A percentile compares a stretch with the other conserved stretches of the same genome.
Evolutionary conservation across 257 asterid species (phyloP).

Genomic region (Solanum stenotomum): DNA sequence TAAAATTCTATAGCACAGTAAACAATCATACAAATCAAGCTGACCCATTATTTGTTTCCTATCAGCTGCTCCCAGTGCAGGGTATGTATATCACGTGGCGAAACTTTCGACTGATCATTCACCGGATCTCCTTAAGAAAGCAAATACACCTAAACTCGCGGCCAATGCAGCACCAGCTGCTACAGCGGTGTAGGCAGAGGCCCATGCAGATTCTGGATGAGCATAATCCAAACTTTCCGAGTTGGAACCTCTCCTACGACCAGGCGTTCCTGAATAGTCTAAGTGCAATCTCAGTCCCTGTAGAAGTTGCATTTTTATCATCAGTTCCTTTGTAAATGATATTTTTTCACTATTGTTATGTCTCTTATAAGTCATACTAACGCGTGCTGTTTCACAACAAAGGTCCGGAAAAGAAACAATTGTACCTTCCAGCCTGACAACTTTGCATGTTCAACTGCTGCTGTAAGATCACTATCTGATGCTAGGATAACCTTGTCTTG

Average conservation of each 20-base stretch:
- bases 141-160: conserved; percentile 67
- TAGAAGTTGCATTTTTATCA: neutral
- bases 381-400: neutral
- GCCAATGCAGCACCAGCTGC: conserved; percentile 91
- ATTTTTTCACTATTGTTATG: neutral
- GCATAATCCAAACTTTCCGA: conserved; percentile 35
- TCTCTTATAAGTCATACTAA: neutral
- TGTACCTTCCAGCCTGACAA: conserved; percentile 91
- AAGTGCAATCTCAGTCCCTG: conserved; percentile 84
- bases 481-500: conserved; percentile 78
- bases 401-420: neutral
- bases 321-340: neutral
- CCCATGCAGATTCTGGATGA: conserved; percentile 47
- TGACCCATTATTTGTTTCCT: neutral
- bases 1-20: neutral
- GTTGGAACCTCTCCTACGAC: conserved; percentile 29
- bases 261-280: conserved; percentile 47
- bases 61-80: neutral
- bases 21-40: neutral
- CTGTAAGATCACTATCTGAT: conserved; percentile 83
- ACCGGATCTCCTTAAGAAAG: conserved; percentile 51
- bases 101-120: conserved; percentile 11
- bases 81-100: neutral
- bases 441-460: conserved; percentile 87
- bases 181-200: conserved; percentile 63